Evolutionary conservation across 2,329 filamentous ascomycete species (phyloP).

Genomic region (Hypomyces rosellus): DNA sequence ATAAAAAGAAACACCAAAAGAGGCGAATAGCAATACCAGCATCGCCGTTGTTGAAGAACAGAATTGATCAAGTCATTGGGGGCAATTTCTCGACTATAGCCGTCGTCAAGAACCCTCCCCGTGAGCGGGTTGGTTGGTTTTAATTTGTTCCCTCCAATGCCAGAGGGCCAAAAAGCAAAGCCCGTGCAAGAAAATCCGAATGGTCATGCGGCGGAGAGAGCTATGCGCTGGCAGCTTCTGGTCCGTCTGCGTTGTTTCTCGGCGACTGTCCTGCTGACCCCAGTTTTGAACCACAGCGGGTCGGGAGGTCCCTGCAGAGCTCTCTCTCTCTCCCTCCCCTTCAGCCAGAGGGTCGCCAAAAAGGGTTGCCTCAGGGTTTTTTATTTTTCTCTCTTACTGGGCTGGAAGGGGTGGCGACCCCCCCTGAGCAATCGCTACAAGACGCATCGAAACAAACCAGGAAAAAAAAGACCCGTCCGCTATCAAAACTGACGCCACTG

Average conservation of each 20-base stretch:
- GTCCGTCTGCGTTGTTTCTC: constrained; percentile 6
- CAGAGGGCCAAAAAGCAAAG: background rate
- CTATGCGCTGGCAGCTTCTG: constrained; percentile 12
- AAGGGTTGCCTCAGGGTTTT: too few species aligned
- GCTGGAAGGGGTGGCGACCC: constrained; percentile 2
- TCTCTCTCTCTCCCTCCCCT: background rate
- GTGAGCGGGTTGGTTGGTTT: constrained; percentile 6
- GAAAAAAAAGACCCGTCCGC: background rate
- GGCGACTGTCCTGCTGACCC: constrained; percentile 12
- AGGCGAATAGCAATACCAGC: background rate
- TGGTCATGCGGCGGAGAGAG: constrained; percentile 13
- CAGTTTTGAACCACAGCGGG: constrained; percentile 7
- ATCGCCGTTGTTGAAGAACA: constrained; percentile 1
- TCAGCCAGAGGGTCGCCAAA: background rate
- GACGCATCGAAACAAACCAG: background rate
- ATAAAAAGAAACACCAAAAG: background rate
- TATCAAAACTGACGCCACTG: constrained; percentile 4
- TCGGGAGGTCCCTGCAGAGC: constrained; percentile 10
- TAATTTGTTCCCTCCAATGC: background rate
- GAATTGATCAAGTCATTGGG: constrained; percentile 4
- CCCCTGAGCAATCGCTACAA: constrained; percentile 3
- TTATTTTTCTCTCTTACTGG: too few species aligned
- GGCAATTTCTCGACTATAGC: background rate
- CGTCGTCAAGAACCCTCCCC: background rate
- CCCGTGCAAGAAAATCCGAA: constrained; percentile 9